phyloP scores from a whole-genome alignment of 1,284 basidiomycete genomes.

The Sporisorium sorghi region DNA sequence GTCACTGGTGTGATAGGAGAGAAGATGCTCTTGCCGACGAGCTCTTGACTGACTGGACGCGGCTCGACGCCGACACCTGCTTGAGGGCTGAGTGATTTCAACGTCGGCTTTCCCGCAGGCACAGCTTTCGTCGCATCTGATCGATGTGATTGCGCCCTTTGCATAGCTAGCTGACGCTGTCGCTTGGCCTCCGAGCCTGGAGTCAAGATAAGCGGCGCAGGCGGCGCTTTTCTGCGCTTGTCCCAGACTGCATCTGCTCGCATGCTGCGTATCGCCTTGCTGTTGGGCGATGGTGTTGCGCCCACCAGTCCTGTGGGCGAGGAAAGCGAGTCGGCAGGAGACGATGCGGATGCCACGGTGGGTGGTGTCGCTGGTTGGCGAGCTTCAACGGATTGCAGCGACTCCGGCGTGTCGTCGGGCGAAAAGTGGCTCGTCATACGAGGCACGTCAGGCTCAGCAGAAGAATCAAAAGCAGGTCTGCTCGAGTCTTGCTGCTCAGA shows the following conservation, averaged over 20 bases:
- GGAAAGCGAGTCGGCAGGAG: conserved; percentile 6
- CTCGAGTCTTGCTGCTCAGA: conserved; percentile 34
- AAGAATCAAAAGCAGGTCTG: conserved; percentile 25
- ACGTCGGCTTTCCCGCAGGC: conserved; percentile 4
- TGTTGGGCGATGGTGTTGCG: conserved; percentile 28
- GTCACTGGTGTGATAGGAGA: conserved; percentile 44
- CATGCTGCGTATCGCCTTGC: conserved; percentile 47
- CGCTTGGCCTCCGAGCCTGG: conserved; percentile 27
- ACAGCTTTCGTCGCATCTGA: background rate
- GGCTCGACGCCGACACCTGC: conserved; percentile 4
- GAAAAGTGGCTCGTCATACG: conserved; percentile 24
- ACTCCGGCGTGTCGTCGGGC: conserved; percentile 34
- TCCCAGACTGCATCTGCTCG: conserved; percentile 45
- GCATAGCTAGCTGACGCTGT: conserved; percentile 26
- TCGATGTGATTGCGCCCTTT: background rate
- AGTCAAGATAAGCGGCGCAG: conserved; percentile 45
- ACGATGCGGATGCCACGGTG: conserved; percentile 1
- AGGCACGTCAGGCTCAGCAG: conserved; percentile 12
- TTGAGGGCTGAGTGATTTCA: background rate
- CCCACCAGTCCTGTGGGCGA: background rate
- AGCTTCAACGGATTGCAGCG: background rate
- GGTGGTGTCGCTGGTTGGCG: conserved; percentile 3
- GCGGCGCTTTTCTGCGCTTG: conserved; percentile 50
- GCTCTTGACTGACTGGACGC: conserved; percentile 17
- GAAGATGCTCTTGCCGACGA: conserved; percentile 34